Evolutionary conservation across 2,329 filamentous ascomycete genomes (phyloP), one percentile per base, ranked within the genome.

Genomic region (Fusarium sp.): DNA sequence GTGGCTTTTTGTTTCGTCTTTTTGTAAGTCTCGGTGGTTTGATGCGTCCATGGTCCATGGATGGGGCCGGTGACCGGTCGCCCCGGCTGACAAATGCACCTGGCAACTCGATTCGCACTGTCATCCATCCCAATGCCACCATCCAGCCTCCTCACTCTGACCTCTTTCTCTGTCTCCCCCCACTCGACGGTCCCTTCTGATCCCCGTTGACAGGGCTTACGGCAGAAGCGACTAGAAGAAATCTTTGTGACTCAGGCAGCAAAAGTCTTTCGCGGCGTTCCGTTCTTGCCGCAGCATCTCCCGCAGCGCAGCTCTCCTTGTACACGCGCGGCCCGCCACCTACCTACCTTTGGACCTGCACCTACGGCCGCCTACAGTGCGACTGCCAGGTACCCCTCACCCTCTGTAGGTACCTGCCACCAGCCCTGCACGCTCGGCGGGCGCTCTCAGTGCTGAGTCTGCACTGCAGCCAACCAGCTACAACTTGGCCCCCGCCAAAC

Each of bases 191-290:
- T 72, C 37, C 43, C 71, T 62, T 41, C 60, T 54, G 71, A 39
- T 50, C 54, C 56, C 50, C 67, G 64, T 52, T 68, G 50, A 52
- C 67, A 50, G 43, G 34, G 45, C 64, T 58, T 56, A 66, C 68
- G 30, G 62, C 66, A 75, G 77, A 79, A 81, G 56, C 73, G 72
- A 72, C 80, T 79, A 81, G 80, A 80, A 80, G 62, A 60, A 62
- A 62, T 73, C 65, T 79, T 77, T 78, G 72, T 81, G 80, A 82
- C 81, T 82, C 80, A 83, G 82, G 82, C 82, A 82, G 76, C 80
- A 80, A 82, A 67, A 67, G 56, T 62, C 65, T 62, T 66, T 50
- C 61, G 57, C 45, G 37, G 20, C 37, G 30, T 34, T 25, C 25
- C 52, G 62, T 58, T 16, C 13, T 14, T 30, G 14, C 61, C 45